Conservation (phyloP, 176 grass and related monocot genomes). For the Cenchrus fungigraminus region DNA sequence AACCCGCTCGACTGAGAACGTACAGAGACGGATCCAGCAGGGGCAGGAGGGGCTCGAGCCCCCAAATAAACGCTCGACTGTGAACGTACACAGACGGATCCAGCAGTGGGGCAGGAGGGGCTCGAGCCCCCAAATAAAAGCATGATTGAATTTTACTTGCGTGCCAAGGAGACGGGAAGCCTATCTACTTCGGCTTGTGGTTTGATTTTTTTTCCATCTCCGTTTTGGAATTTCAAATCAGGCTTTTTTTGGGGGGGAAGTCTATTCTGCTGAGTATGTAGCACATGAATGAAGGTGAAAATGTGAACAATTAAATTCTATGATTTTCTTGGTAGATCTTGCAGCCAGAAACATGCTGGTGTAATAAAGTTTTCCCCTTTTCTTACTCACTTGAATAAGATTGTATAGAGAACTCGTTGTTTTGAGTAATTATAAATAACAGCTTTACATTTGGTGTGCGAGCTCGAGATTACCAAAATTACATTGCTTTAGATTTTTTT, state of each 20-base stretch:
- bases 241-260: no score
- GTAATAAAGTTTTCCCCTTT: background rate
- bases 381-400: background rate
- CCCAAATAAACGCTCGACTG: no score
- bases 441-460: background rate
- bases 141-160: background rate
- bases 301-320: background rate
- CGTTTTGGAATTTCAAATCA: background rate
- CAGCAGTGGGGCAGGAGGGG: no score
- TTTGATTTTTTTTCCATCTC: background rate
- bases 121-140: no score
- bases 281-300: no score
- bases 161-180: slow-evolving; percentile 9
- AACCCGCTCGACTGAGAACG: no score
- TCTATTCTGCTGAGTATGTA: no score
- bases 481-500: background rate
- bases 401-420: no score
- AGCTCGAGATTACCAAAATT: background rate
- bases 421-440: background rate
- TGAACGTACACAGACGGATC: no score
- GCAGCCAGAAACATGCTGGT: background rate
- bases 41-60: no score
- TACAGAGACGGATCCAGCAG: no score
- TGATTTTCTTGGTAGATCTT: background rate
- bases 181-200: no score